Base-by-base conservation (phyloP, 176 grass and related monocot genomes). In the Raddia guianensis region DNA sequence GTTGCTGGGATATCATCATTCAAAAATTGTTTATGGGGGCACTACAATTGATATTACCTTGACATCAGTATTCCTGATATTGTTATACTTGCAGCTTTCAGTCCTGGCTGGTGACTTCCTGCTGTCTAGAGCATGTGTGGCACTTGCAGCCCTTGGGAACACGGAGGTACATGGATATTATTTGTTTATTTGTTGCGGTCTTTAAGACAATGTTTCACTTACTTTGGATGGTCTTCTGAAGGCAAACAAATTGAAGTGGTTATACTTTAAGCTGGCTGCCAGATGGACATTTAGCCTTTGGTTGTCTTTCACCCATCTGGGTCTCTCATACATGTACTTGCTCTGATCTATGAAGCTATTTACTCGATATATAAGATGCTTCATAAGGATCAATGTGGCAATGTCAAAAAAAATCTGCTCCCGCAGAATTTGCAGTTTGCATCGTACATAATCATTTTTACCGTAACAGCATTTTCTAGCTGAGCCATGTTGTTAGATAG, bases 41-140 rank as follows among this genome's bases (percentile, higher is more conserved):
- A 48, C 5, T 72, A 12, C 12, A 40, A 12, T 80, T 20, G 21
- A 53, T 49, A 48, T 88, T 76, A 61, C 53, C 7, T 61, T 67
- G 32, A 68, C 82, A 80, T 33, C 9, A n/a, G 9, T 64, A 64
- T 64, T 57, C 51, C 27, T 75, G 37, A 16, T 51, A 66, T 77
- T 59, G 7, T 83, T 79, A 51, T 72, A 7, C 27, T 62, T 95
- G 88, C 79, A 98, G 96, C 90, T 98, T 88, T 89, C 96, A 76
- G 96, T 98, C 77, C 52, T 98, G 70, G 96, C 96, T 37, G 96
- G 96, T 75, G 92, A 98, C 74, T 98, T 95, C 72, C 90, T 98
- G 19, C 90, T 98, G 50, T 95, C 96, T 68, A 95, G 91, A 83
- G 96, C 96, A 82, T 98, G 96, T 77, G 78, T 98, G 75, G 92